Conservation (phyloP, 345 rosid genomes). For the Rhodamnia rubescens region DNA sequence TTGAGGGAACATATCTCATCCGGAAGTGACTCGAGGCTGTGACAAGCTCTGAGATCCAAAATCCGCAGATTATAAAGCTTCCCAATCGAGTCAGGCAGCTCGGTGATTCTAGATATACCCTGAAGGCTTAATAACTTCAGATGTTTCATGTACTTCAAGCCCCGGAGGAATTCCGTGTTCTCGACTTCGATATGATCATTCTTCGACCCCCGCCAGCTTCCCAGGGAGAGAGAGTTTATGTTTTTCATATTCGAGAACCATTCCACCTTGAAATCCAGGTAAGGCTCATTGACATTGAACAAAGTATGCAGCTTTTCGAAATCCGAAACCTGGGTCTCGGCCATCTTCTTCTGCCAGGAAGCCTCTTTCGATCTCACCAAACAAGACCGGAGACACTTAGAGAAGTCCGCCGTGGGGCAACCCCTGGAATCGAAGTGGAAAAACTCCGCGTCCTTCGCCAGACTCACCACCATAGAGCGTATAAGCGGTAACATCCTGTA, state of each 20-base stretch:
- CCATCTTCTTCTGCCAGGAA: neutral
- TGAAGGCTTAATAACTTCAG: slow-evolving; percentile 27
- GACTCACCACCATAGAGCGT: neutral
- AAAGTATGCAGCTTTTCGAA: neutral
- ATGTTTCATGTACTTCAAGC: slow-evolving; percentile 1
- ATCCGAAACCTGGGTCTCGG: neutral
- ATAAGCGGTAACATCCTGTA: slow-evolving; percentile 5
- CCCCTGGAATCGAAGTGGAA: neutral
- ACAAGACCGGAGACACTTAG: neutral
- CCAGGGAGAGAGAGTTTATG: slow-evolving; percentile 19
- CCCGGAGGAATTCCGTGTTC: slow-evolving; percentile 11
- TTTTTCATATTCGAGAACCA: slow-evolving; percentile 12
- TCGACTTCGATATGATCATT: slow-evolving; percentile 28
- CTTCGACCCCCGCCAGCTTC: slow-evolving; percentile 17
- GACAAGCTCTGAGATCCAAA: slow-evolving; percentile 26
- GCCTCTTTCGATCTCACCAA: neutral
- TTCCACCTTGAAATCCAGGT: slow-evolving; percentile 10
- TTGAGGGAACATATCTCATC: slow-evolving; percentile 5
- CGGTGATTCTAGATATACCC: slow-evolving; percentile 25
- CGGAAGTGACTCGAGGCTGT: slow-evolving; percentile 26
- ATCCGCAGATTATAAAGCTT: slow-evolving; percentile 12
- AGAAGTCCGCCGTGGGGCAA: neutral
- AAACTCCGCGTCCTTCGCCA: neutral
- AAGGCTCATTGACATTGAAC: slow-evolving; percentile 14
- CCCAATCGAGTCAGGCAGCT: slow-evolving; percentile 7